phyloP scores from a whole-genome alignment of 306 rosid genomes.

The Oemleria cerasiformis region DNA sequence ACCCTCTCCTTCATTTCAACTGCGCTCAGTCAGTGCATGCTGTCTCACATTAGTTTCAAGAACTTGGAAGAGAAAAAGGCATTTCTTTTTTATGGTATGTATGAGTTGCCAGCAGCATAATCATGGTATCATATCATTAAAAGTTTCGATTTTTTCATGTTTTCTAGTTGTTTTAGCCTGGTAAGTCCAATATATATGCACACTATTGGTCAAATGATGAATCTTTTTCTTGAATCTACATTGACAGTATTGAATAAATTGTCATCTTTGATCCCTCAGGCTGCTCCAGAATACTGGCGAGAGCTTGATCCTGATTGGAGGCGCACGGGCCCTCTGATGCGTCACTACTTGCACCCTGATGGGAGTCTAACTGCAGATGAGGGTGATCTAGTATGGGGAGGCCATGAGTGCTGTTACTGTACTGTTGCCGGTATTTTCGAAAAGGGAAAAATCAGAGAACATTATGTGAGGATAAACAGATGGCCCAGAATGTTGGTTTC shows the following conservation, averaged over 20 bases:
- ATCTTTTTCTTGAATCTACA: not conserved
- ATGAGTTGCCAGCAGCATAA: not conserved
- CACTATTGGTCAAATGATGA: not conserved
- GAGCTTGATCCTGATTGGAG: constrained; percentile 49
- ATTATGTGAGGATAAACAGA: constrained; percentile 54
- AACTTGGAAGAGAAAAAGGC: not conserved
- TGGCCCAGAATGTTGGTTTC: constrained; percentile 43
- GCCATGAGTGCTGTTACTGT: constrained; percentile 40
- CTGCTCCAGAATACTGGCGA: constrained; percentile 42
- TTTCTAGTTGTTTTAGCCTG: not conserved
- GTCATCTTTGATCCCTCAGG: constrained; percentile 21
- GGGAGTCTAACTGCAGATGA: constrained; percentile 50
- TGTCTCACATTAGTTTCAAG: not conserved
- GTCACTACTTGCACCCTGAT: constrained; percentile 41
- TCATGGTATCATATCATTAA: not conserved
- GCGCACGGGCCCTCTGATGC: constrained; percentile 31
- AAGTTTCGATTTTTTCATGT: not conserved
- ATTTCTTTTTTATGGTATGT: not conserved
- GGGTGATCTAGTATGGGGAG: constrained; percentile 43
- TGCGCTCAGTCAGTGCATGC: not conserved
- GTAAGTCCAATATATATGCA: not conserved
- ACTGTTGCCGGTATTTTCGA: constrained; percentile 32
- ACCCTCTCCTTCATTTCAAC: not conserved
- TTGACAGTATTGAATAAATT: not conserved
- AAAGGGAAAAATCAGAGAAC: constrained; percentile 40